Evolutionary conservation across 345 rosid species (phyloP), one percentile per base, ranked within the genome.

Genomic region (Psidium friedrichsthalianum): DNA sequence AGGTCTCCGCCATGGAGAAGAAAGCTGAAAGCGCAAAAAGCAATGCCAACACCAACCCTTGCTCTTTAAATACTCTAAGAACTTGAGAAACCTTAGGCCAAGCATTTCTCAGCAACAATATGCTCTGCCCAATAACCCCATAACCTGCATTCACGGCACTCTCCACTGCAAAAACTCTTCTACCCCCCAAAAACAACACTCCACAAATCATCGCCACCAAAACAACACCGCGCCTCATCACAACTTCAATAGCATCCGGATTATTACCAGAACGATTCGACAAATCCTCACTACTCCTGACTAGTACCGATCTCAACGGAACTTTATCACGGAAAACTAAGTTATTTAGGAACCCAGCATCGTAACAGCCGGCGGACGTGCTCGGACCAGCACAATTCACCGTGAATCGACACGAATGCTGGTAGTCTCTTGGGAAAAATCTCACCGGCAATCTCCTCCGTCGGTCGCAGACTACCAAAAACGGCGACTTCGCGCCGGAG

Each of bases 1-100:
- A 93, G 57, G 98, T 96, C 93, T 96, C 98, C 40, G 98, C 98
- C 98, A 96, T 96, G 74, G 98, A 96, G 87, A 95, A 95, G 90
- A 96, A 96, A 20, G 98, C 98, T 11, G 98, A 96, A 36, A 95
- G 92, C 69, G 97, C 92, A 83, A 96, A 90, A 84, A 96, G 91
- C 5, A 91, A 92, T 51, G 95, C 95, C 92, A 96, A 89, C 54
- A 96, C 82, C 54, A 94, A 89, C 83, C 98, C 98, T 86, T 96
- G 98, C 90, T 96, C 98, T 87, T 90, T 96, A 52, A 96, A 89
- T 86, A 95, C 93, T 53, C 8, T 88, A 85, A 96, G 93, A 83
- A 96, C 93, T 91, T 91, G 96, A 58, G 89, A 93, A 85, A 92
- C 85, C 90, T 92, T 96, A 22, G 98, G 98, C 94, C 94, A 93